Evolutionary conservation across 768 basidiomycete genomes (phyloP).

Genomic region (Zangia roseola): DNA sequence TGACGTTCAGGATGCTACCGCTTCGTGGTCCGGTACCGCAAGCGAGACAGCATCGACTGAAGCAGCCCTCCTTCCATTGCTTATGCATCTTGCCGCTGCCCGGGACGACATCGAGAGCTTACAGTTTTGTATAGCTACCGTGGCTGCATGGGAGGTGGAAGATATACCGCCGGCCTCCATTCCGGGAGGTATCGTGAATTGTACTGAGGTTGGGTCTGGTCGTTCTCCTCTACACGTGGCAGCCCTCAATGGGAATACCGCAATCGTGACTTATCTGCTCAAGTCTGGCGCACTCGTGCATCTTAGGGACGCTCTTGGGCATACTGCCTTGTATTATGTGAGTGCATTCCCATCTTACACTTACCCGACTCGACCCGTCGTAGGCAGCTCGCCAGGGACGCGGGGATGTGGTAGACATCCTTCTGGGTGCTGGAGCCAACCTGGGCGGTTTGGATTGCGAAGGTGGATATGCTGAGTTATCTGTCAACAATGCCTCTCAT

Average conservation of each 20-base stretch:
- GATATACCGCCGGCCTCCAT: conserved; percentile 30
- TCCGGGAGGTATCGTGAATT: conserved; percentile 72
- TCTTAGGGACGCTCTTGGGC: conserved; percentile 73
- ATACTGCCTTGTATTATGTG: conserved; percentile 84
- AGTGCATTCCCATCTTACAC: conserved; percentile 20
- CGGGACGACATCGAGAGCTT: conserved; percentile 65
- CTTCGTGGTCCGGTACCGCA: conserved; percentile 78
- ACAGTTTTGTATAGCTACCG: conserved; percentile 51
- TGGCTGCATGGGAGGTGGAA: conserved; percentile 24
- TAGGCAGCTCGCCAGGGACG: conserved; percentile 79
- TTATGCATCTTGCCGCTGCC: conserved; percentile 78
- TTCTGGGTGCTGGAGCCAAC: conserved; percentile 73
- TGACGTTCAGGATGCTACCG: conserved; percentile 42
- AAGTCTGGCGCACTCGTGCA: conserved; percentile 80
- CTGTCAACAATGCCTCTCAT: conserved; percentile 36
- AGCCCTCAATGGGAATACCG: conserved; percentile 59
- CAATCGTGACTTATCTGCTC: conserved; percentile 49
- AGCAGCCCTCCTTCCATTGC: conserved; percentile 68
- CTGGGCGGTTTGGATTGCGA: conserved; percentile 65
- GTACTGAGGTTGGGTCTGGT: conserved; percentile 66
- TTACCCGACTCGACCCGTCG: background rate
- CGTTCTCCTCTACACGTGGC: conserved; percentile 80
- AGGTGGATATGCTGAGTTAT: conserved; percentile 54
- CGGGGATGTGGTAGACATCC: conserved; percentile 54
- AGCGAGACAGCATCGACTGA: conserved; percentile 72